Evolutionary conservation across 1,139 yeast genomes (phyloP), one percentile per base, ranked within the genome.

Genomic region (Nadsonia commutata): DNA sequence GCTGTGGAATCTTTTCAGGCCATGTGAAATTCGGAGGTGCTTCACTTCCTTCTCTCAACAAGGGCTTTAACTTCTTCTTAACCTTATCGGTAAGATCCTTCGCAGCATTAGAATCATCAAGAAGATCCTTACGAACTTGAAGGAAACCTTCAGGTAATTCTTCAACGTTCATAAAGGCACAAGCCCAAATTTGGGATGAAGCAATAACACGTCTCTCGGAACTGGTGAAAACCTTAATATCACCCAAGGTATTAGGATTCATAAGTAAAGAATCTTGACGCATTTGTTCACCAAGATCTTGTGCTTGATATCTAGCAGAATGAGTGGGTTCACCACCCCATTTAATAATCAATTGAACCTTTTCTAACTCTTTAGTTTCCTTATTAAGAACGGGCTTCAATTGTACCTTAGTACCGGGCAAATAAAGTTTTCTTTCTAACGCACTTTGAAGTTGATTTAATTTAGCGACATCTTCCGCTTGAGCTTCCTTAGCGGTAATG

Each of bases 321-420:
- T 93, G 99, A 1, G 99, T 93, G 8, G 98, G 96, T 61, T 93
- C 99, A 51, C 99, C 99, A 54, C 98, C 98, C 98, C 98, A 93
- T 60, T 93, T 93, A 54, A 90, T 69, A 50, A 90, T 93, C 50
- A 93, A 78, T 62, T 93, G 98, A 19, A 90, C 96, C 57, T 93
- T 93, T 51, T 88, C 97, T 18, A 90, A 94, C 42, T 81, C 88
- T 8, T 49, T 50, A 17, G 49, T 46, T 6, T 46, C 52, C 7
- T 68, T 65, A 53, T 75, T 73, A 44, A 86, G 60, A 3, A 94
- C 77, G 0, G 99, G 99, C 59, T 93, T 93, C 53, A 93, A 68
- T 64, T 93, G 99, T 48, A 93, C 83, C 56, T 93, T 93, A 0
- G 99, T 93, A 5, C 99, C 99, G 0, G 97, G 97, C 55, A 90